Evolutionary conservation across 495 filamentous ascomycete genomes (phyloP).

Genomic region (Trichoderma reesei): DNA sequence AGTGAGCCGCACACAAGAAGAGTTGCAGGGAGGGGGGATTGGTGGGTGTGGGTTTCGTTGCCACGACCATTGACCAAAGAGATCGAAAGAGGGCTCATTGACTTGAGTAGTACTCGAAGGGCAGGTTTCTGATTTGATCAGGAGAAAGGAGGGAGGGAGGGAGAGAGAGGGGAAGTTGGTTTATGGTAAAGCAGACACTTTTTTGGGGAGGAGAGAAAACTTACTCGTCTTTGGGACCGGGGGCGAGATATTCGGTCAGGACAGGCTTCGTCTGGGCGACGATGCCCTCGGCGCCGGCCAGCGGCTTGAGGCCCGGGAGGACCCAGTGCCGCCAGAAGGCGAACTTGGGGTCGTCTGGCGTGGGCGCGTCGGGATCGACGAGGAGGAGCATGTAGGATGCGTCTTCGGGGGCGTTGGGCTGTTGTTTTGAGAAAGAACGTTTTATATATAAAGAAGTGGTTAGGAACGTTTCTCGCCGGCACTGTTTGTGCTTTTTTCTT

Average conservation of each 20-base stretch:
- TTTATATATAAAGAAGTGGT: not conserved
- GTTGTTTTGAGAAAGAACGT: too few relatives aligned
- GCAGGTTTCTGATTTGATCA: too few relatives aligned
- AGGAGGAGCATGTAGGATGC: conserved; percentile 18
- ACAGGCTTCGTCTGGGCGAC: conserved; percentile 7
- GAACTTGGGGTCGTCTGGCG: conserved; percentile 23
- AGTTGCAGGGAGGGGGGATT: not conserved
- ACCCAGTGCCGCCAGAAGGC: conserved; percentile 24
- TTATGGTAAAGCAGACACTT: too few relatives aligned
- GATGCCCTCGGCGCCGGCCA: not conserved
- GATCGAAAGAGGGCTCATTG: too few relatives aligned
- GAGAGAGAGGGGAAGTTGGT: too few relatives aligned
- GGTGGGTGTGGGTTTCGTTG: too few relatives aligned
- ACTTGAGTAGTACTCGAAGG: too few relatives aligned
- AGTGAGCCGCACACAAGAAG: not conserved
- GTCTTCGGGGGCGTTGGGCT: too few relatives aligned
- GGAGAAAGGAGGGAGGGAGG: too few relatives aligned
- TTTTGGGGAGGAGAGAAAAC: conserved; percentile 7
- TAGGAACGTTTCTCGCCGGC: too few relatives aligned
- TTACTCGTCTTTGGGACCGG: conserved; percentile 22
- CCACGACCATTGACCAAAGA: too few relatives aligned
- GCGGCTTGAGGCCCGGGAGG: conserved; percentile 16
- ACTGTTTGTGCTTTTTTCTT: too few relatives aligned
- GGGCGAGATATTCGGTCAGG: conserved; percentile 21
- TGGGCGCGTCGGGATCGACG: conserved; percentile 22